Evolutionary conservation across 179 eudicot genomes (phyloP), one percentile per base, ranked within the genome.

Genomic region (Silene vulgaris): DNA sequence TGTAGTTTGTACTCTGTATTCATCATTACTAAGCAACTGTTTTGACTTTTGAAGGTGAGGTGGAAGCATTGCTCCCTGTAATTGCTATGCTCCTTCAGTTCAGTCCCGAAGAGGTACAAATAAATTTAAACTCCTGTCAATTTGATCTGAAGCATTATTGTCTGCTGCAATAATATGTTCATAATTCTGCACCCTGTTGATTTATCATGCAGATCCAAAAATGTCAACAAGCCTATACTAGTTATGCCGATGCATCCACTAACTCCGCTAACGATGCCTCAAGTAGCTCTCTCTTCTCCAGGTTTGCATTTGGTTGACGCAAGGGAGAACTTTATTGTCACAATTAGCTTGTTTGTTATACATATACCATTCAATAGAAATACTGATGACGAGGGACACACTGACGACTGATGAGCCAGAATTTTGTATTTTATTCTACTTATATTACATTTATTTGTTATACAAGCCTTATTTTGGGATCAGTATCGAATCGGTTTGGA

Each of bases 81-180:
- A 76, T 96, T 66, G 99, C 92, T 57, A 96, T 90, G 97, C 92
- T 96, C 66, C 98, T 96, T 78, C 99, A 96, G 81, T 93, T 96
- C 88, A 96, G 99, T 82, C 99, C 97, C n/a, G 97, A 91, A 11
- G 99, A 96, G 99, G 99, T 96, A 71, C 86, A 48, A 16, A 74
- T 45, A 45, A 70, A 32, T 70, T 29, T 67, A 23, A 13, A 23
- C 48, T 48, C 62, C 65, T 19, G 19, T 4, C 60, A 56, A 5
- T 0, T 5, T n/a, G 16, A 56, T 17, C 52, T 68, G 71, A 28
- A 35, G 26, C 14, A n/a, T 6, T 5, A 40, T 68, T 5, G 7
- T 35, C 13, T 16, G n/a, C n/a, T 16, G n/a, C n/a, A 3, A 21
- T 21, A 13, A 56, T n/a, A 56, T 5, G 30, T 62, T 9, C 8